A percentile compares a stretch with the other conserved stretches of the same genome.
phyloP scores from a whole-genome alignment of 2,329 filamentous ascomycete species.

The Diaporthe sp. region DNA sequence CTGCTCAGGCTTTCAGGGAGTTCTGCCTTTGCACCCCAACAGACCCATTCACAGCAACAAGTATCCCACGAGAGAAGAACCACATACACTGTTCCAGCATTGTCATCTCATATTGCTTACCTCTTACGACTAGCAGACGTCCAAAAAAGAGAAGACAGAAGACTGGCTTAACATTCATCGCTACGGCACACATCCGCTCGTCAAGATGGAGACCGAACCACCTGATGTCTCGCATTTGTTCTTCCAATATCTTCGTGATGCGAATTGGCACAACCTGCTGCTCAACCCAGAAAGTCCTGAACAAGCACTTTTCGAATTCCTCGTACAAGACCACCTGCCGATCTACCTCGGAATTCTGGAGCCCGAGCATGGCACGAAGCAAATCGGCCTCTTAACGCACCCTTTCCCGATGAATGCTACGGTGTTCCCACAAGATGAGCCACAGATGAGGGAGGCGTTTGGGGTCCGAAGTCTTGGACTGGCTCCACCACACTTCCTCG shows the following conservation, averaged over 20 bases:
- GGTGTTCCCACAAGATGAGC: not conserved
- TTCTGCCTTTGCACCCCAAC: not conserved
- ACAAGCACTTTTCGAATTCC: not conserved
- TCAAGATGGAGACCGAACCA: not conserved
- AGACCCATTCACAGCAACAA: too few species aligned
- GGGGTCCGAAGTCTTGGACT: not conserved
- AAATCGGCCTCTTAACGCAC: not conserved
- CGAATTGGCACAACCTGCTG: not conserved
- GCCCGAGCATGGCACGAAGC: too few species aligned
- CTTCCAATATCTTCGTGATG: not conserved
- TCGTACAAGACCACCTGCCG: not conserved
- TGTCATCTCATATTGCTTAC: not conserved
- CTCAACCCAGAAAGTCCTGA: too few species aligned
- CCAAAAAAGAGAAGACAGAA: not conserved
- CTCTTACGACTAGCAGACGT: not conserved
- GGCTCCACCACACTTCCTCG: not conserved
- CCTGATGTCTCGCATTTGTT: not conserved
- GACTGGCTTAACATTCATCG: not conserved
- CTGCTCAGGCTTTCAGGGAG: not conserved
- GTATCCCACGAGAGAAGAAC: not conserved
- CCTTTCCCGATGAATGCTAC: not conserved
- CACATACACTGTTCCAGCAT: not conserved
- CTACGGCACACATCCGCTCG: not conserved
- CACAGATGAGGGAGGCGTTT: too few species aligned
- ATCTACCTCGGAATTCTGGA: not conserved